These are phyloP conservation scores for Aureobasidium pullulans DNA, from an alignment of 2,329 filamentous ascomycete species.

Conservation along the genomic window DNA sequence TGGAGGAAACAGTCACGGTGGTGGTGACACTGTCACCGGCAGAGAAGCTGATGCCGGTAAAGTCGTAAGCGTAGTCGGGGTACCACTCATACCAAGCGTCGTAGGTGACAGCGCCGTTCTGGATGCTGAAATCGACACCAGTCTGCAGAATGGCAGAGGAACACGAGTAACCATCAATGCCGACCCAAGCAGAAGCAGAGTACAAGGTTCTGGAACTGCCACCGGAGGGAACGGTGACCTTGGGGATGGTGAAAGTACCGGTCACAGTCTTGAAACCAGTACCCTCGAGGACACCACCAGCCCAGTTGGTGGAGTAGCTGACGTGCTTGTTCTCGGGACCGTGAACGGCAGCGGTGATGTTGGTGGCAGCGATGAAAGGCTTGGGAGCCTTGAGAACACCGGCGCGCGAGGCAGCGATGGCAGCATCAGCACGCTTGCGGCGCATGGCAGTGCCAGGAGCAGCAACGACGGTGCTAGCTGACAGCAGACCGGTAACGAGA, in stretches of 20 bases:
- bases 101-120: constrained; percentile 38
- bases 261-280: constrained; percentile 47
- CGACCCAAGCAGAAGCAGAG: constrained; percentile 51
- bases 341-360: constrained; percentile 22
- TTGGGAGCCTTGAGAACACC: constrained; percentile 24
- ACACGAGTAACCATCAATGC: constrained; percentile 55
- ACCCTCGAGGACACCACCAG: constrained; percentile 49
- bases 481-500: constrained; percentile 29
- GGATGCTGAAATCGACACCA: constrained; percentile 48
- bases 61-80: constrained; percentile 49
- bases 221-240: constrained; percentile 36
- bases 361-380: constrained; percentile 24
- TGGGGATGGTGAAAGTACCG: constrained; percentile 48
- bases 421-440: constrained; percentile 24
- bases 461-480: constrained; percentile 37
- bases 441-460: constrained; percentile 39
- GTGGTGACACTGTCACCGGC: constrained; percentile 41
- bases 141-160: constrained; percentile 48
- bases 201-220: constrained; percentile 32
- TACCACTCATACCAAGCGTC: constrained; percentile 58
- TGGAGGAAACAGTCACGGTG: constrained; percentile 35
- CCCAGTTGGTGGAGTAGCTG: constrained; percentile 52
- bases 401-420: constrained; percentile 20
- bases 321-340: constrained; percentile 36
- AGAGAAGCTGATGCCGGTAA: constrained; percentile 37